Conservation (phyloP, 768 basidiomycete genomes). For the Trametes cubensis region DNA sequence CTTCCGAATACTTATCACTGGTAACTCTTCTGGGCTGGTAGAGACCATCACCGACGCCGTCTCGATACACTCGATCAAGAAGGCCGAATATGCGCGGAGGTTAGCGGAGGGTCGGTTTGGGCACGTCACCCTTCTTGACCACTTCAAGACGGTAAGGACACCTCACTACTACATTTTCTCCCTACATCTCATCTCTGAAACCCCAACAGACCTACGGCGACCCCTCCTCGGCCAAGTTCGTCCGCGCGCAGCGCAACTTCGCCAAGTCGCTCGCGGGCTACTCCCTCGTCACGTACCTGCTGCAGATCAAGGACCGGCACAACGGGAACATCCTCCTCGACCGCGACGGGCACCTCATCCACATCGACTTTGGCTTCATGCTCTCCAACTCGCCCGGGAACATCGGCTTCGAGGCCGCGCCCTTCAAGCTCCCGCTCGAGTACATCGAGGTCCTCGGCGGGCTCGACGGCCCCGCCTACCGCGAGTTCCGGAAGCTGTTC, state of each 20-base stretch:
- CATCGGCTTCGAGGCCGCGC: constrained; percentile 98
- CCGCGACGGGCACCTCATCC: constrained; percentile 90
- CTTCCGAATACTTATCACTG: constrained; percentile 95
- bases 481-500: constrained; percentile 86
- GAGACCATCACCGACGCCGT: constrained; percentile 99
- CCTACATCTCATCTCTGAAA: not conserved
- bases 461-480: constrained; percentile 68
- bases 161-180: not conserved
- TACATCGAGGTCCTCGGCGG: constrained; percentile 97
- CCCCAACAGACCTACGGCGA: constrained; percentile 80
- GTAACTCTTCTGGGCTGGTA: constrained; percentile 88
- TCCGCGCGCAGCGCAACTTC: constrained; percentile 90
- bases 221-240: constrained; percentile 82
- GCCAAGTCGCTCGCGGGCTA: constrained; percentile 93
- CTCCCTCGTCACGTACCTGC: constrained; percentile 92
- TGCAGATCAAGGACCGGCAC: constrained; percentile 98
- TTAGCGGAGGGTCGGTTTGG: constrained; percentile 79
- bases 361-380: constrained; percentile 99
- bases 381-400: constrained; percentile 96
- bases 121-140: constrained; percentile 88
- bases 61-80: constrained; percentile 99
- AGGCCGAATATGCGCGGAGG: constrained; percentile 93
- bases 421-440: constrained; percentile 94
- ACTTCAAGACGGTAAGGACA: constrained; percentile 78
- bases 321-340: constrained; percentile 98